Evolutionary conservation across 1,284 basidiomycete genomes (phyloP), one percentile per base, ranked within the genome.

Genomic region (Ustilago bromivora): DNA sequence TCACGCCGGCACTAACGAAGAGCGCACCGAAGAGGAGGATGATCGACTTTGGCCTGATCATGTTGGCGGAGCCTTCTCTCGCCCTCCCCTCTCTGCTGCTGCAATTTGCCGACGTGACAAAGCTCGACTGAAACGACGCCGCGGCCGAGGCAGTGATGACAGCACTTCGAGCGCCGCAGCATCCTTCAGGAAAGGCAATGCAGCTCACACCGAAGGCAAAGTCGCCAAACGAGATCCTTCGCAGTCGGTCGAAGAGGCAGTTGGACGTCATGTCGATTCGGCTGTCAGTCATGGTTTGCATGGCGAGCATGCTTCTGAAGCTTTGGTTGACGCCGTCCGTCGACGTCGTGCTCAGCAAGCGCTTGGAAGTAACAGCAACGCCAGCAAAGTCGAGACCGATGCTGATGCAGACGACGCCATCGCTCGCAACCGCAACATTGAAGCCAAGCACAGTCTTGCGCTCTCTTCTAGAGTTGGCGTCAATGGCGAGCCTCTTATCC

Each of bases 11-110:
- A 54, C 70, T 19, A 69, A 73, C 19, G 57, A 64, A 32, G 71
- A 79, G 12, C 54, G n/a, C 53, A 69, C 63, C 10, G 69, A 71
- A 10, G 59, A 63, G 17, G 61, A 73, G 31, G 62, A 73, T 43
- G 67, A 73, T 7, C 61, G 41, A 15, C 46, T 71, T 7, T 78
- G 76, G 76, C 76, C 76, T 10, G 76, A 81, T 13, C 69, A 61
- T 43, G 78, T 80, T 17, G 81, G 72, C 9, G 81, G 80, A 13
- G 81, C 80, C 23, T 80, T 69, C 57, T 74, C 72, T 34, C 75
- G 80, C 17, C 78, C 71, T n/a, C 57, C 54, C 15, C 32, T 61
- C 0, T 36, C 56, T 12, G 51, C 17, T 49, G 63, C 17, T 23
- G 46, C 62, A 13, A 23, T 51, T 54, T 70, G 66, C 28, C 41